Evolutionary conservation across 495 filamentous ascomycete genomes (phyloP).

Genomic region (Thermochaetoides thermophila): DNA sequence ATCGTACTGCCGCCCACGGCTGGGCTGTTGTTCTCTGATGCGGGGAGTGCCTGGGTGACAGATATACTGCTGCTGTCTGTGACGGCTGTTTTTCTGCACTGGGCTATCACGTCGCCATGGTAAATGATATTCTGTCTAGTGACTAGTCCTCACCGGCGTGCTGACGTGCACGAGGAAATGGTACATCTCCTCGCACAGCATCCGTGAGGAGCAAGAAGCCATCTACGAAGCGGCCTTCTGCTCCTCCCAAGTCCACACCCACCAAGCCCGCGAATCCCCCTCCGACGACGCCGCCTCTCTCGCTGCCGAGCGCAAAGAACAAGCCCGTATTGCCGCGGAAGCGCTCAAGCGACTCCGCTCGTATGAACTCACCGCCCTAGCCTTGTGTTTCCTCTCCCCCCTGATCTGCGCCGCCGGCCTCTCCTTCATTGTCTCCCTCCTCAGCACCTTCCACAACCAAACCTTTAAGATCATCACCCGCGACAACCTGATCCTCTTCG

Average conservation of each 20-base stretch:
- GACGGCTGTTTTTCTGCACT: constrained; percentile 78
- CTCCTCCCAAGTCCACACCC: constrained; percentile 14
- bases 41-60: constrained; percentile 67
- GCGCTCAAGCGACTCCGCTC: constrained; percentile 52
- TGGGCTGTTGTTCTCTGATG: constrained; percentile 71
- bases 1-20: constrained; percentile 74
- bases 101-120: constrained; percentile 87
- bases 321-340: constrained; percentile 9
- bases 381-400: constrained; percentile 68
- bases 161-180: constrained; percentile 47
- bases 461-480: constrained; percentile 83
- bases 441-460: constrained; percentile 59
- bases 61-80: constrained; percentile 69
- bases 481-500: constrained; percentile 88
- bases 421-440: constrained; percentile 62
- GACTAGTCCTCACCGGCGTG: too few species aligned
- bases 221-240: constrained; percentile 34
- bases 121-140: too few species aligned
- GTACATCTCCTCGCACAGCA: constrained; percentile 68
- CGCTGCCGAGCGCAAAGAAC: neutral
- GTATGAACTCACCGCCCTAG: constrained; percentile 59
- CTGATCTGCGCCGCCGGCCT: constrained; percentile 59
- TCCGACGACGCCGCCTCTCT: neutral
- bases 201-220: constrained; percentile 32
- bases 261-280: constrained; percentile 22